Conservation (phyloP, 129 eudicot genomes). For the Deinandra increscens region DNA sequence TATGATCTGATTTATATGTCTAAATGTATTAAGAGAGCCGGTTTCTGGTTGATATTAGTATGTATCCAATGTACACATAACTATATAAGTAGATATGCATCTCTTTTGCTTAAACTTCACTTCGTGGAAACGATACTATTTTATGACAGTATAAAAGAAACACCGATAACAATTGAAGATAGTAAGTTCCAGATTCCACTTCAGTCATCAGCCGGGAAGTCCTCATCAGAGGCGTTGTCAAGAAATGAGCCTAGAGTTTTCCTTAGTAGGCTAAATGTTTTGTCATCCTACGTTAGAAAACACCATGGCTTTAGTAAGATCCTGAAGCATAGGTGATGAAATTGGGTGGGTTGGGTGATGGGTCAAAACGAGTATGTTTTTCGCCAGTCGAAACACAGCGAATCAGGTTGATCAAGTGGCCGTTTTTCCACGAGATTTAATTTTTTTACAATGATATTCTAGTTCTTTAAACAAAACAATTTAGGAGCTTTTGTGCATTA, state of each 20-base stretch:
- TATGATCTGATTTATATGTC: constrained; percentile 15
- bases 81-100: not conserved
- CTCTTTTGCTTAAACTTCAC: constrained; percentile 10
- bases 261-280: constrained; percentile 80
- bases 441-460: not conserved
- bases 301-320: not conserved
- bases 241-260: constrained; percentile 80
- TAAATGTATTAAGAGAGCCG: constrained; percentile 10
- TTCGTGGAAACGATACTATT: constrained; percentile 11
- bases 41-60: constrained; percentile 7
- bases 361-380: not conserved
- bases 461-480: not conserved
- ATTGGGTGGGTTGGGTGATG: not conserved
- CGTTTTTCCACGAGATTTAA: not conserved
- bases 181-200: constrained; percentile 3
- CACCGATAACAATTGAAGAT: constrained; percentile 10
- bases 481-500: not conserved
- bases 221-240: constrained; percentile 86
- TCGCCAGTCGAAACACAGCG: not conserved
- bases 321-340: no score
- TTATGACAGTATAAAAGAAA: constrained; percentile 10
- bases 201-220: constrained; percentile 73
- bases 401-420: not conserved
- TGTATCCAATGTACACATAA: constrained; percentile 8
- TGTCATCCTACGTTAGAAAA: constrained; percentile 58